phyloP scores from a whole-genome alignment of 225 moss, liverwort and hornwort genomes.

The Antitrichia curtipendula region DNA sequence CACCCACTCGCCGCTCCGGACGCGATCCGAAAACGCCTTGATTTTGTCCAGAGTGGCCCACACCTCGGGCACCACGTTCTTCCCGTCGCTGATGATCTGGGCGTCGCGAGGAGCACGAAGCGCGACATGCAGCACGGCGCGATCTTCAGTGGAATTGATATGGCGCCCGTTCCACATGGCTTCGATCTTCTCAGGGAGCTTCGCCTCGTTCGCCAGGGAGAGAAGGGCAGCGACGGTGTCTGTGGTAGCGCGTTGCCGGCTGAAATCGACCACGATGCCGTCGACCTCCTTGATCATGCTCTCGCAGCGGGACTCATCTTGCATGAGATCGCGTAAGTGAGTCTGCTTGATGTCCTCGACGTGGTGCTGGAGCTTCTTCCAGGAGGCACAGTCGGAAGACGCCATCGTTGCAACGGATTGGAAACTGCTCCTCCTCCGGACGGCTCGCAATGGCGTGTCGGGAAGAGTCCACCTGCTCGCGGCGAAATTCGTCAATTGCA shows the following conservation, averaged over 20 bases:
- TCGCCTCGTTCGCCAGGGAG: slow-evolving; percentile 59
- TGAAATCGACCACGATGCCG: slow-evolving; percentile 80
- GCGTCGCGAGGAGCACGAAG: slow-evolving; percentile 70
- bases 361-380: slow-evolving; percentile 51
- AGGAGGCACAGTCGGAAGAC: slow-evolving; percentile 17
- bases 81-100: slow-evolving; percentile 53
- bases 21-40: slow-evolving; percentile 63
- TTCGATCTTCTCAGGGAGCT: slow-evolving; percentile 60
- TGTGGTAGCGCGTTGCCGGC: slow-evolving; percentile 63
- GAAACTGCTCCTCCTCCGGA: neutral
- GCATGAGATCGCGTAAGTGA: slow-evolving; percentile 72
- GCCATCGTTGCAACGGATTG: neutral
- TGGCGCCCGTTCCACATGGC: slow-evolving; percentile 74
- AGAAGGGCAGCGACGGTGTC: slow-evolving; percentile 55
- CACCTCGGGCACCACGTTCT: slow-evolving; percentile 80
- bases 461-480: neutral
- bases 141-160: slow-evolving; percentile 81
- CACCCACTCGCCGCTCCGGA: slow-evolving; percentile 76
- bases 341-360: slow-evolving; percentile 59
- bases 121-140: slow-evolving; percentile 85
- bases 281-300: slow-evolving; percentile 84
- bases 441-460: neutral
- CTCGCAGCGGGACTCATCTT: slow-evolving; percentile 68
- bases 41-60: slow-evolving; percentile 88
- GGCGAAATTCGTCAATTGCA: slow-evolving; percentile 3